These are phyloP conservation scores for Ottelia alismoides DNA, from an alignment of 106 monocot species.

Conservation along the genomic window DNA sequence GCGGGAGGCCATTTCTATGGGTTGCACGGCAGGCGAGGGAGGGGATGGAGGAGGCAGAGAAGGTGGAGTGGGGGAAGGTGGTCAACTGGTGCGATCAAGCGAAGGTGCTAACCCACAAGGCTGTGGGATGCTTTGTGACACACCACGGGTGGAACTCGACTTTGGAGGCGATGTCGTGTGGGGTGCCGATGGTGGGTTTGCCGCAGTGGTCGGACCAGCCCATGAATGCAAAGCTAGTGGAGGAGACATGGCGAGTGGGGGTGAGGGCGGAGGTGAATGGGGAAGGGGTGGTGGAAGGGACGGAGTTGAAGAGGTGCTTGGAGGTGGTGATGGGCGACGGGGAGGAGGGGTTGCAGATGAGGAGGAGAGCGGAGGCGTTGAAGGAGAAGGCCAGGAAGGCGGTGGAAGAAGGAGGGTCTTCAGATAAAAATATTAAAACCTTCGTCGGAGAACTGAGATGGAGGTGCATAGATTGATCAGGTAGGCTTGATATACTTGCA, in stretches of 20 bases:
- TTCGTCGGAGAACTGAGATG: no score
- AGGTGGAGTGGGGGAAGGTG: conserved; percentile 6
- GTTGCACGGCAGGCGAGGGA: conserved; percentile 13
- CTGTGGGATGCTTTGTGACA: conserved; percentile 20
- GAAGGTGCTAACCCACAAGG: conserved; percentile 7
- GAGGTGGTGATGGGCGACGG: no score
- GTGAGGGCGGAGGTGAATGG: conserved; percentile 4
- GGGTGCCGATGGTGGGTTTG: conserved; percentile 4
- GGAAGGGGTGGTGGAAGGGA: conserved; percentile 1
- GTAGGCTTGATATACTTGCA: no score
- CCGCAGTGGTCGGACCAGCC: conserved; percentile 16
- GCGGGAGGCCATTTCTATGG: conserved; percentile 16
- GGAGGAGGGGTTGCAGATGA: conserved; percentile 2
- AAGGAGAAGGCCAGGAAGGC: no score
- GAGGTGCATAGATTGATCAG: no score
- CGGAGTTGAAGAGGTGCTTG: conserved; percentile 9
- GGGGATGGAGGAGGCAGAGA: conserved; percentile 1
- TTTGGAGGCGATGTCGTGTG: conserved; percentile 3
- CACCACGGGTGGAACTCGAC: conserved; percentile 21
- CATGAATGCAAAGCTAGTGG: conserved; percentile 5
- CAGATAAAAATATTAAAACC: no score
- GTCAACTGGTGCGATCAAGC: conserved; percentile 14
- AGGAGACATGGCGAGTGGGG: conserved; percentile 6
- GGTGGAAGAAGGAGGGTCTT: no score
- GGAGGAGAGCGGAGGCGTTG: conserved; percentile 9